A percentile compares a stretch with the other conserved stretches of the same genome.
Conservation (phyloP, 768 basidiomycete species). For the Mrakia frigida region DNA sequence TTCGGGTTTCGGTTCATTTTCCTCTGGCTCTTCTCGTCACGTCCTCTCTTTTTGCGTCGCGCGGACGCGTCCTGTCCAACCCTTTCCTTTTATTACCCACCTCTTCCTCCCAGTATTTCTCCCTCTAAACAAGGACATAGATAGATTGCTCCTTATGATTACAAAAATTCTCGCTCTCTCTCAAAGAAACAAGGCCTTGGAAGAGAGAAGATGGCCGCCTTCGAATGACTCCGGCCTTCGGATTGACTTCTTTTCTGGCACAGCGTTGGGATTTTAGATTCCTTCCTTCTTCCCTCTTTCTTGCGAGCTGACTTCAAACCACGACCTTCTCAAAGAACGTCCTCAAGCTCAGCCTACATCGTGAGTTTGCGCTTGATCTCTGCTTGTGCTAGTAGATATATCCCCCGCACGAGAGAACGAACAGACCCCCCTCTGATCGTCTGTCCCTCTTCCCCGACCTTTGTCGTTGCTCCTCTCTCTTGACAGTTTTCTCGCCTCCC, state of each 20-base stretch:
- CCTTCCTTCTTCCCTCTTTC: not conserved
- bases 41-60: too few species aligned
- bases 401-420: not conserved
- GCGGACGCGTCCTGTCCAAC: too few species aligned
- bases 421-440: not conserved
- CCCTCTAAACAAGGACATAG: too few species aligned
- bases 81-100: too few species aligned
- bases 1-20: too few species aligned
- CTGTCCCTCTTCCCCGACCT: too few species aligned
- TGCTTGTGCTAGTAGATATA: not conserved
- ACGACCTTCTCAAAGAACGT: not conserved
- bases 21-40: too few species aligned
- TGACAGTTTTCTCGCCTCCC: not conserved
- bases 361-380: not conserved
- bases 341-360: not conserved
- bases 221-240: not conserved
- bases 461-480: not conserved
- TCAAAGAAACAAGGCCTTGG: not conserved
- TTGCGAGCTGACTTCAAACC: not conserved
- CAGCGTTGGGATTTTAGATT: too few species aligned
- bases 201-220: not conserved
- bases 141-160: too few species aligned
- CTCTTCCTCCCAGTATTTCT: too few species aligned
- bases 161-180: too few species aligned
- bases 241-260: not conserved